Conservation (phyloP, 2,329 filamentous ascomycete genomes). For the Ascochyta koolunga region DNA sequence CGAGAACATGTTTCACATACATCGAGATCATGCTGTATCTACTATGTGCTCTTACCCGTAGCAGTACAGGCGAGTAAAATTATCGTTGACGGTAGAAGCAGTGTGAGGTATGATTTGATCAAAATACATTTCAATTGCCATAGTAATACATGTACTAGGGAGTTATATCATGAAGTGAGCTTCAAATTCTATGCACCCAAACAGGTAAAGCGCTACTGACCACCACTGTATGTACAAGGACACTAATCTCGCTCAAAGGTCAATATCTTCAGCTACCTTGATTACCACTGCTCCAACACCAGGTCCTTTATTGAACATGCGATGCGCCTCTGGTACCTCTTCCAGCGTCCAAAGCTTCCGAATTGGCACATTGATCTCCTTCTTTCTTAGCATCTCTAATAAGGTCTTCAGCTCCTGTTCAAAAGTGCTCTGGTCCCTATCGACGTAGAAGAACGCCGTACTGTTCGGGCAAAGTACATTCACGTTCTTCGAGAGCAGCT, state of each 20-base stretch:
- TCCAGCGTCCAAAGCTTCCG: slow-evolving; percentile 36
- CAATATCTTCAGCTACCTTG: slow-evolving; percentile 18
- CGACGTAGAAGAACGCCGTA: slow-evolving; percentile 38
- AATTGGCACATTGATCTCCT: slow-evolving; percentile 35
- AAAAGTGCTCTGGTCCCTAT: slow-evolving; percentile 32
- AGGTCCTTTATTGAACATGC: slow-evolving; percentile 28
- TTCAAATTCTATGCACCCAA: no score
- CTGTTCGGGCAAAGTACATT: slow-evolving; percentile 33
- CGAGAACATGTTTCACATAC: no score
- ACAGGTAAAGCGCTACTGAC: not conserved
- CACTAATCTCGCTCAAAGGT: not conserved
- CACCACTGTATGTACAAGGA: no score
- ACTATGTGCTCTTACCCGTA: no score
- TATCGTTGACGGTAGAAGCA: no score
- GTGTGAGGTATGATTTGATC: no score
- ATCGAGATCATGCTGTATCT: no score
- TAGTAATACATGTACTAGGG: no score
- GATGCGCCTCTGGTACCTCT: slow-evolving; percentile 36
- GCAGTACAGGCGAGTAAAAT: no score
- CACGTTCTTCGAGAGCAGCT: slow-evolving; percentile 32
- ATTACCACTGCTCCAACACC: slow-evolving; percentile 39
- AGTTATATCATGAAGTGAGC: no score
- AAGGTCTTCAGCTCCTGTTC: slow-evolving; percentile 31
- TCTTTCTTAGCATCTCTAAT: slow-evolving; percentile 24
- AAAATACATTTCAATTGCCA: no score